These are phyloP conservation scores for Myriosclerotinia curreyana DNA, from an alignment of 2,329 filamentous ascomycete genomes.

Conservation along the genomic window DNA sequence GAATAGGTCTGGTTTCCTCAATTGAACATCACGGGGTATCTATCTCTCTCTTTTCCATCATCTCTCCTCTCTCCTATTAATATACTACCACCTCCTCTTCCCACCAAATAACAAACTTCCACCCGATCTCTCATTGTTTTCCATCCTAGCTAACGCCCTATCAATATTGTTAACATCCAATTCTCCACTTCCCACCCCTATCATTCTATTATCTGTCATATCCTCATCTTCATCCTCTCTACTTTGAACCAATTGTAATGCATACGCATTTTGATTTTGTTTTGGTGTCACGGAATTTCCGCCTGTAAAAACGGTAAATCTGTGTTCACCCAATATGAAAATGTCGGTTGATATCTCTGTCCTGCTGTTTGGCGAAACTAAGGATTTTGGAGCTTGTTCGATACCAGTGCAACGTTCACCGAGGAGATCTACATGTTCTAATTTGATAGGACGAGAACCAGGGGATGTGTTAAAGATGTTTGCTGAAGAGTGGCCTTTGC, in stretches of 20 bases:
- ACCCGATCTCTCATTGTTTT: constrained; percentile 36
- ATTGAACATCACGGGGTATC: constrained; percentile 13
- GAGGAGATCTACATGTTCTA: constrained; percentile 38
- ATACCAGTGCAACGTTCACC: constrained; percentile 39
- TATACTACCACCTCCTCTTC: constrained; percentile 46
- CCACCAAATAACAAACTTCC: constrained; percentile 25
- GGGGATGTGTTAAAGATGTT: constrained; percentile 33
- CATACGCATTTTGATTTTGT: constrained; percentile 20
- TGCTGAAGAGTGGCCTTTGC: constrained; percentile 28
- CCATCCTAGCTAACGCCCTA: constrained; percentile 55
- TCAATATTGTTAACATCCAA: constrained; percentile 66
- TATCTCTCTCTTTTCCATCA: constrained; percentile 13
- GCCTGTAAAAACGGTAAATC: constrained; percentile 34
- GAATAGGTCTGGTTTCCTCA: constrained; percentile 10
- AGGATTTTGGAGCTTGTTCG: constrained; percentile 32
- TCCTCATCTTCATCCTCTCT: constrained; percentile 28
- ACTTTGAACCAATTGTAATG: constrained; percentile 31
- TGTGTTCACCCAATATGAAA: constrained; percentile 37
- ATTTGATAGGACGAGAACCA: constrained; percentile 32
- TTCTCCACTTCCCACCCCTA: constrained; percentile 26
- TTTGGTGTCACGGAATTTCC: constrained; percentile 23
- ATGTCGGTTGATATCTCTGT: constrained; percentile 33
- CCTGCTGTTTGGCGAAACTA: constrained; percentile 4
- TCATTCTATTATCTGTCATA: constrained; percentile 6
- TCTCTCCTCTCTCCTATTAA: constrained; percentile 26